Evolutionary conservation across 345 rosid genomes (phyloP).

Genomic region (rapeseed (Brassica napus)): DNA sequence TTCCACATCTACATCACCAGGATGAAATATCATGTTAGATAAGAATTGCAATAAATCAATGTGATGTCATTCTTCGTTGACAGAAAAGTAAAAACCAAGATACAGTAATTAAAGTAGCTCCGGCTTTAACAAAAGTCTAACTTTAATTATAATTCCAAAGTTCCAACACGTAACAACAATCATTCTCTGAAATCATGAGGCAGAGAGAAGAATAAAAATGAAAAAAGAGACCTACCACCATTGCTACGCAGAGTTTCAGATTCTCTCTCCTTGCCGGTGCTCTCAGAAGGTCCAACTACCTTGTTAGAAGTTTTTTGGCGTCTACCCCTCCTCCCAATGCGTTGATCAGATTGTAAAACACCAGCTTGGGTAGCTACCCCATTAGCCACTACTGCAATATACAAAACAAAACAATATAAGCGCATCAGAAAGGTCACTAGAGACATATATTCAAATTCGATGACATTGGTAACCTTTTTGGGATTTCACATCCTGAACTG

Average conservation of each 20-base stretch:
- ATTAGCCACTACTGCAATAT: constrained; percentile 46
- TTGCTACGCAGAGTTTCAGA: constrained; percentile 34
- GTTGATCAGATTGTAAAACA: constrained; percentile 48
- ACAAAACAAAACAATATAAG: background rate
- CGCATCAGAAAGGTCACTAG: background rate
- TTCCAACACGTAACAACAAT: background rate
- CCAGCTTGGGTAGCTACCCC: constrained; percentile 51
- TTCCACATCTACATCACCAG: constrained; percentile 47
- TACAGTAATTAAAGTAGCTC: too few species aligned
- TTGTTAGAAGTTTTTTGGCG: constrained; percentile 67
- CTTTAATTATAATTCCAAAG: background rate
- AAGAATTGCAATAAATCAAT: constrained; percentile 1
- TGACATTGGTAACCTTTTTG: constrained; percentile 52
- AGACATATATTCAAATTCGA: background rate
- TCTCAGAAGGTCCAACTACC: constrained; percentile 53
- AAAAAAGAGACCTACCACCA: constrained; percentile 44
- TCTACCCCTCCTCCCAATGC: constrained; percentile 71
- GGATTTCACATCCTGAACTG: constrained; percentile 37
- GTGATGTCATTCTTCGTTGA: background rate
- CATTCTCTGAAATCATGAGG: constrained; percentile 6
- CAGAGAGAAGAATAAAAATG: background rate
- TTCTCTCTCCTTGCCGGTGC: constrained; percentile 31
- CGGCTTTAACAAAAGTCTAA: too few species aligned
- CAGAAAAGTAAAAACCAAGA: constrained; percentile 5
- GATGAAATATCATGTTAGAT: constrained; percentile 33